Evolutionary conservation across 768 basidiomycete genomes (phyloP), one percentile per base, ranked within the genome.

Genomic region (Hypholoma fasciculare): DNA sequence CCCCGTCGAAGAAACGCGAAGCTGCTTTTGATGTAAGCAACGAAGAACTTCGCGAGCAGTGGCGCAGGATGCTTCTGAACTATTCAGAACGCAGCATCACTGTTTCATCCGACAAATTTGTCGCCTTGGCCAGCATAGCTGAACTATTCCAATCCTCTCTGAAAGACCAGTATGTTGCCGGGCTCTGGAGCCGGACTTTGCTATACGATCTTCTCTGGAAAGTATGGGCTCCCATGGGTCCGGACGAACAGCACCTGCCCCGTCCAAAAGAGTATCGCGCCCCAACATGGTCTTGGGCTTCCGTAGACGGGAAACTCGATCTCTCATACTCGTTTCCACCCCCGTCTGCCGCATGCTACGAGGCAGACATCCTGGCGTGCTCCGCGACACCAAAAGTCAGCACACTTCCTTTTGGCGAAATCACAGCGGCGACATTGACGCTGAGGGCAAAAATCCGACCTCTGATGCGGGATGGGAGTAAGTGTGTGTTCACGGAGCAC

Each of bases 221-320:
- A 3, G 17, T 54, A 30, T 30, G 52, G 52, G 19, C 40, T 9
- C 52, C 52, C n/a, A 43, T 30, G 23, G 44, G 53, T 2, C 53
- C 53, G 16, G 44, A 54, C 19, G 44, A 36, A 20, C 11, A 13
- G 4, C 37, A 13, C 37, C 47, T 56, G 9, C 20, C 54, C n/a
- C 54, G 59, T 23, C 54, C 54, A 4, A 17, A 8, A 6, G 26
- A 1, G 9, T 60, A 60, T 36, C 54, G 59, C 44, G 54, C 59
- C 9, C 54, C 59, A 26, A 52, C 59, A n/a, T 60, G 59, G 59
- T 60, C 59, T 3, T 60, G 59, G 59, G 59, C 59, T 8, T 46
- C 53, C 34, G 53, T 54, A 16, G 53, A 54, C 27, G 53, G 53
- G 20, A 46, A n/a, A 16, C 14, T 54, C 30, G 26, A 44, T 9